These are phyloP conservation scores for Leccinum subgranulosum DNA, from an alignment of 768 basidiomycete genomes.

Conservation along the genomic window DNA sequence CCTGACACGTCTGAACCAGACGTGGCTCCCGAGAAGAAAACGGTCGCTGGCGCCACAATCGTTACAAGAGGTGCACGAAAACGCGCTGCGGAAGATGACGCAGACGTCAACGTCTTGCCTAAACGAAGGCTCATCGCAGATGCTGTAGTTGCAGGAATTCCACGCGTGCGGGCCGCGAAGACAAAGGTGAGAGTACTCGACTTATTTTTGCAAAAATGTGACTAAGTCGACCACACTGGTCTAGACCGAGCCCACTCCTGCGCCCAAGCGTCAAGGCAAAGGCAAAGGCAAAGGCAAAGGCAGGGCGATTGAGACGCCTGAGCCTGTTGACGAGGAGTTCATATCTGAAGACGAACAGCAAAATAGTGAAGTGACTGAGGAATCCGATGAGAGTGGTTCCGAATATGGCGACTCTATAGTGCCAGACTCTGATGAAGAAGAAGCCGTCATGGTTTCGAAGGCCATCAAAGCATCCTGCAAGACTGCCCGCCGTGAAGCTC, in stretches of 20 bases:
- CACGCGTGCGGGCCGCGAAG: conserved; percentile 6
- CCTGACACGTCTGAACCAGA: conserved; percentile 49
- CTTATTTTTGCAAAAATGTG: conserved; percentile 1
- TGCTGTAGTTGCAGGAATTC: conserved; percentile 22
- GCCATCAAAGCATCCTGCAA: conserved; percentile 57
- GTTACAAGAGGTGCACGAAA: conserved; percentile 21
- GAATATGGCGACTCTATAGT: conserved; percentile 45
- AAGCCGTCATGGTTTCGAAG: conserved; percentile 48
- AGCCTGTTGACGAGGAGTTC: conserved; percentile 28
- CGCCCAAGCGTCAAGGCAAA: conserved; percentile 7
- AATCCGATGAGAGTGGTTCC: conserved; percentile 55
- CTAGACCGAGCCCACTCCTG: conserved; percentile 7
- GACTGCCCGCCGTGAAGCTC: conserved; percentile 27
- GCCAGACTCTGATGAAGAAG: conserved; percentile 34
- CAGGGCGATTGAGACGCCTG: conserved; percentile 25
- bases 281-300: conserved; percentile 32
- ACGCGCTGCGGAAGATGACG: conserved; percentile 36
- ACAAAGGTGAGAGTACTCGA: conserved; percentile 24
- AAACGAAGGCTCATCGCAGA: conserved; percentile 35
- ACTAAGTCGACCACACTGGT: conserved; percentile 14
- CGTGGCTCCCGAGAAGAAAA: conserved; percentile 2
- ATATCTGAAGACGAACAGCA: conserved; percentile 38
- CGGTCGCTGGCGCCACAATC: neutral
- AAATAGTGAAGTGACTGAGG: conserved; percentile 41
- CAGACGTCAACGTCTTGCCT: conserved; percentile 19